Evolutionary conservation across 1,284 basidiomycete genomes (phyloP).

Genomic region (Malassezia equina): DNA sequence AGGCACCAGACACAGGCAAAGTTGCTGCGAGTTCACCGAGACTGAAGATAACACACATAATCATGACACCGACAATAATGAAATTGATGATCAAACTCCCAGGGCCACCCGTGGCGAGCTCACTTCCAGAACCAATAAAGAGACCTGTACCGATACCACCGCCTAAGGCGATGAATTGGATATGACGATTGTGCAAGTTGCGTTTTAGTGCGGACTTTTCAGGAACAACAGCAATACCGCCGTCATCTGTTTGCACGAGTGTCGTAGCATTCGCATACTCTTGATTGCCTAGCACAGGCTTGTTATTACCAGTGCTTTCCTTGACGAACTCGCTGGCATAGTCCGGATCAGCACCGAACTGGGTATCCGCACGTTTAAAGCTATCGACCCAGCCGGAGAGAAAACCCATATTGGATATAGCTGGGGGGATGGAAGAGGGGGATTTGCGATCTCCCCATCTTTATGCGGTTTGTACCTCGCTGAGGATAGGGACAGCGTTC

Average conservation of each 20-base stretch:
- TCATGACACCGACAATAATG: conserved; percentile 36
- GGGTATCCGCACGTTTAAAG: conserved; percentile 17
- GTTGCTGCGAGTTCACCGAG: conserved; percentile 38
- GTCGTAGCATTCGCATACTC: conserved; percentile 15
- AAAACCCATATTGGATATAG: background rate
- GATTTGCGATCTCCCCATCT: background rate
- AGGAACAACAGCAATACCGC: conserved; percentile 2
- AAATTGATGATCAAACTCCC: conserved; percentile 47
- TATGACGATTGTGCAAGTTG: conserved; percentile 28
- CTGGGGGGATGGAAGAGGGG: background rate
- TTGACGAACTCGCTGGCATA: conserved; percentile 4
- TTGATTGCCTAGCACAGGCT: conserved; percentile 10
- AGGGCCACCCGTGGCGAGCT: conserved; percentile 52
- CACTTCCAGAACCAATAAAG: conserved; percentile 51
- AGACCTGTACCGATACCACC: conserved; percentile 54
- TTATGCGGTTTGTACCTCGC: background rate
- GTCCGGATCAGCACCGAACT: conserved; percentile 4
- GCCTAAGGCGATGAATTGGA: conserved; percentile 53
- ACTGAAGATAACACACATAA: conserved; percentile 49
- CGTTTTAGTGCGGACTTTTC: conserved; percentile 27
- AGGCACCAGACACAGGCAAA: conserved; percentile 36
- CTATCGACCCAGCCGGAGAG: conserved; percentile 16
- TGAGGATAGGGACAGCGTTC: background rate
- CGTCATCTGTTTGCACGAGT: conserved; percentile 9
- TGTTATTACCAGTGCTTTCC: background rate